Evolutionary conservation across 768 basidiomycete species (phyloP), one percentile per base, ranked within the genome.

Genomic region (Boletus edulis): DNA sequence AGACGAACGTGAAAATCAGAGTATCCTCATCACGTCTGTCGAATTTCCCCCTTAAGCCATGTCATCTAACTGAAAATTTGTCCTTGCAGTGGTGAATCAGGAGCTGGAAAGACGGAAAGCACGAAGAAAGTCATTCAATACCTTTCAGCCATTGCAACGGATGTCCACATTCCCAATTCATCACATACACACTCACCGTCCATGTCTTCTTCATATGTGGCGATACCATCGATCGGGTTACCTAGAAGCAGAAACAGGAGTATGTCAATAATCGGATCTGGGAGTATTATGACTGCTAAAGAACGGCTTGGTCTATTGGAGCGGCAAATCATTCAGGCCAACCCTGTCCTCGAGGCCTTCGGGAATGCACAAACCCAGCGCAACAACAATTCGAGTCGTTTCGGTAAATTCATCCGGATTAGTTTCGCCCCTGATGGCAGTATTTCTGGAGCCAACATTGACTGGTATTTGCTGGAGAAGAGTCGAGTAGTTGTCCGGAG

Each of bases 61-160:
- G 15, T 42, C 49, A 17, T 51, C 34, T 58, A 34, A 55, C 59
- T 64, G 11, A 67, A 41, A 29, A 8, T 34, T 47, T n/a, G 42
- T 44, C 17, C 20, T 8, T 43, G 0, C 62, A 97, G 95, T 10
- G 97, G 97, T 41, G 97, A 99, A 78, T 98, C 97, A 9, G 97
- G 97, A 35, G 97, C 97, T 4, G 97, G 97, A 42, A 99, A 98
- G 78, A 99, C 97, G 3, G 97, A 98, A 69, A 98, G 96, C 74
- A 91, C 90, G 14, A 98, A 99, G 81, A 98, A 98, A 67, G 96
- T 98, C 65, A 99, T 99, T 51, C 97, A 98, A 70, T 99, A 98
- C 73, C 84, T 99, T 40, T 96, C 97, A 1, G 93, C 97, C 8
- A 98, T 98, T 62, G 97, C 97, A 3, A 84, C 91, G 12, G 91